A percentile compares a stretch with the other conserved stretches of the same genome.
Conservation (phyloP, 306 rosid species). For the Carpinus viminea region DNA sequence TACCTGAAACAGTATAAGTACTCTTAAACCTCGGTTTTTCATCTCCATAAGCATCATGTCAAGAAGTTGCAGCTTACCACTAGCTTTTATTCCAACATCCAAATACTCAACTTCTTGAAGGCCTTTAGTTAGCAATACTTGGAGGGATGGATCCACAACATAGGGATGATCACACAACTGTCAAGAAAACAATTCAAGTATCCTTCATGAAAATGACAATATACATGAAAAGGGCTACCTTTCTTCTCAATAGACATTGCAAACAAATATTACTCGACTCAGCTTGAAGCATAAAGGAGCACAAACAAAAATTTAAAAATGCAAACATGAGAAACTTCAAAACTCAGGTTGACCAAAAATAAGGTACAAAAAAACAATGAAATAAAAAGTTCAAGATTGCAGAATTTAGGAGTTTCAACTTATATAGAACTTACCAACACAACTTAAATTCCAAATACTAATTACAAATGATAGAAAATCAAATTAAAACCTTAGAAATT, state of each 20-base stretch:
- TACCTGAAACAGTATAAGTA: conserved; percentile 81
- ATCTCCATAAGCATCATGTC: conserved; percentile 80
- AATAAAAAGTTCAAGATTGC: not conserved
- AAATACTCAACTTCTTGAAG: conserved; percentile 45
- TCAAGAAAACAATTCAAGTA: conserved; percentile 23
- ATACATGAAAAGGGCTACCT: conserved; percentile 18
- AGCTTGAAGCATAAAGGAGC: conserved; percentile 9
- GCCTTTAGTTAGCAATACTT: conserved; percentile 43
- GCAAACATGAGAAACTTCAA: not conserved
- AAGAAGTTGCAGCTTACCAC: conserved; percentile 90
- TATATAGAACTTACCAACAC: not conserved
- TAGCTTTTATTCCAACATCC: conserved; percentile 69
- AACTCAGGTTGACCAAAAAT: not conserved
- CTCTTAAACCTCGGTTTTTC: conserved; percentile 56
- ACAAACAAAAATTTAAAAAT: conserved; percentile 18
- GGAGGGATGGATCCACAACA: conserved; percentile 45
- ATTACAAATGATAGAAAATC: not conserved
- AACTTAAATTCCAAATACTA: not conserved
- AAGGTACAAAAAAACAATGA: not conserved
- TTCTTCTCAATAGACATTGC: not conserved
- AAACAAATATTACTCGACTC: not conserved
- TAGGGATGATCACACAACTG: conserved; percentile 96
- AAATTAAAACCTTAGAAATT: not conserved
- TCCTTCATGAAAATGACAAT: conserved; percentile 1
- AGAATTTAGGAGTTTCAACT: not conserved